A percentile compares a stretch with the other conserved stretches of the same genome.
Evolutionary conservation across 495 filamentous ascomycete genomes (phyloP).

Genomic region (Cercophora scortea): DNA sequence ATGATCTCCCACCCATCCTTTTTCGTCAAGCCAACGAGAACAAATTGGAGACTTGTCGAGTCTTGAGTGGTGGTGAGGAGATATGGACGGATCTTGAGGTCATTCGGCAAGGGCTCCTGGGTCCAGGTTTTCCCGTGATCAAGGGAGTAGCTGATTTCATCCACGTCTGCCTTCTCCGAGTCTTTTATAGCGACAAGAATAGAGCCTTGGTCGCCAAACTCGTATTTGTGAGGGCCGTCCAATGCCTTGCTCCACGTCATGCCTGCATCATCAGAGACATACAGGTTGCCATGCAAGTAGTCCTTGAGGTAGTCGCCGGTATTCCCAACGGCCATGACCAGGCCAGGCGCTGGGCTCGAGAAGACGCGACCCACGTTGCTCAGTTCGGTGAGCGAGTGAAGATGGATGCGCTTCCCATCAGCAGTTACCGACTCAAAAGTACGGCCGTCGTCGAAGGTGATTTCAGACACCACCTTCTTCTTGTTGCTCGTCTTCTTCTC

Average conservation of each 20-base stretch:
- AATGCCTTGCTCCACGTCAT: constrained; percentile 68
- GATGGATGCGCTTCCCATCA: constrained; percentile 62
- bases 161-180: constrained; percentile 48
- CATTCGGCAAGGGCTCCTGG: constrained; percentile 49
- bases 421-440: constrained; percentile 51
- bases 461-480: constrained; percentile 66
- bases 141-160: constrained; percentile 65
- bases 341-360: constrained; percentile 84
- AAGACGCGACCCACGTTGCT: constrained; percentile 78
- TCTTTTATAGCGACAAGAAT: constrained; percentile 76
- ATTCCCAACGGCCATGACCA: constrained; percentile 91
- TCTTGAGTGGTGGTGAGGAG: constrained; percentile 80
- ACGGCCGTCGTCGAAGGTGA: constrained; percentile 91
- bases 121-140: constrained; percentile 82
- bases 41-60: constrained; percentile 83
- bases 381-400: constrained; percentile 83
- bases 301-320: constrained; percentile 61
- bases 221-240: constrained; percentile 84
- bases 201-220: constrained; percentile 87
- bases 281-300: constrained; percentile 62
- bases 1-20: constrained; percentile 47
- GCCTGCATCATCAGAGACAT: constrained; percentile 86
- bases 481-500: constrained; percentile 38
- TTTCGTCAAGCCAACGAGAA: constrained; percentile 55
- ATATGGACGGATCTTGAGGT: constrained; percentile 54